These are phyloP conservation scores for Candida michaelii DNA, from an alignment of 805 yeast genomes.

Conservation along the genomic window DNA sequence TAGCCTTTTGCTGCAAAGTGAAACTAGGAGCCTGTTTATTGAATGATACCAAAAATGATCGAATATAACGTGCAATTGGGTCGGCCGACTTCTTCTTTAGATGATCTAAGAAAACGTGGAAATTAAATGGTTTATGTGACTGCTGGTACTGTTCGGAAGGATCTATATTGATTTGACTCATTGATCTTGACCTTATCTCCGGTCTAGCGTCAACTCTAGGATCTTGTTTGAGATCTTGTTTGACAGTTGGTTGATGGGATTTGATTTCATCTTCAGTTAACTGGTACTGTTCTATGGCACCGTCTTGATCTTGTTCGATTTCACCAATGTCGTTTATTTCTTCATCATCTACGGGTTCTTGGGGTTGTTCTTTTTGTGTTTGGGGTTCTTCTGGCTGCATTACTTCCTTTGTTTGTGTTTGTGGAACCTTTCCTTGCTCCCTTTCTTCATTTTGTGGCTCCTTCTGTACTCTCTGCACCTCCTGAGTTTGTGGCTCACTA, in stretches of 20 bases:
- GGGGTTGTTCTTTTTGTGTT: neutral
- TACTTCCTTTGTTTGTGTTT: neutral
- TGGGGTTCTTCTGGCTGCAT: neutral
- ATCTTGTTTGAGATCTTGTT: neutral
- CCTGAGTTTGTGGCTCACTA: neutral
- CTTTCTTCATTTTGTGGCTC: neutral
- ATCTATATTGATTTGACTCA: slow-evolving; percentile 19
- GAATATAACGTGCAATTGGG: slow-evolving; percentile 82
- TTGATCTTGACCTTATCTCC: slow-evolving; percentile 10
- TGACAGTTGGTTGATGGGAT: neutral
- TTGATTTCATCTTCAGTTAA: slow-evolving; percentile 15
- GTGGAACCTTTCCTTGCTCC: neutral
- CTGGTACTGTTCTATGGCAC: slow-evolving; percentile 22
- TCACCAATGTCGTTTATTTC: neutral
- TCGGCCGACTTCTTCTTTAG: slow-evolving; percentile 77
- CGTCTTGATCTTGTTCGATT: slow-evolving; percentile 9
- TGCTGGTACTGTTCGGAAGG: slow-evolving; percentile 40
- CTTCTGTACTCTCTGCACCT: neutral
- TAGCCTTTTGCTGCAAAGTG: slow-evolving; percentile 75
- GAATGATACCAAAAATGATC: slow-evolving; percentile 81
- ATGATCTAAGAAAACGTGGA: slow-evolving; percentile 73
- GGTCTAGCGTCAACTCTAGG: slow-evolving; percentile 6
- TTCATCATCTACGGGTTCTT: neutral
- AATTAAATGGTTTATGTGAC: slow-evolving; percentile 65
- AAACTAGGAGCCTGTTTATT: slow-evolving; percentile 56